Conservation (phyloP, 139 green algal species). For the Chlamydomonas schloesseri region DNA sequence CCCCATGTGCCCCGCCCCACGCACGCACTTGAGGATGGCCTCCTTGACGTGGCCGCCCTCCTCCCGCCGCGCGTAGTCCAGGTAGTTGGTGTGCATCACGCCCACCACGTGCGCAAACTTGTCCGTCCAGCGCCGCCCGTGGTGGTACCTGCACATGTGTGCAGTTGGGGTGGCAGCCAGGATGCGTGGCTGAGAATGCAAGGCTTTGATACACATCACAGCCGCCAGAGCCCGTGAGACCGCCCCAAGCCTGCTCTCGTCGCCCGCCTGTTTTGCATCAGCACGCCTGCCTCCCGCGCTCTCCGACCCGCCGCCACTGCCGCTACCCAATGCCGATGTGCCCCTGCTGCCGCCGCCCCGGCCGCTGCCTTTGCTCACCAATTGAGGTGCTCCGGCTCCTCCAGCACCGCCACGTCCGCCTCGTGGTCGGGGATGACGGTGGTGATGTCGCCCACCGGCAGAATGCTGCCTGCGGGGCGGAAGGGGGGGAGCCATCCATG, state of each 20-base stretch:
- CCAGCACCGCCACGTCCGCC: conserved; percentile 97
- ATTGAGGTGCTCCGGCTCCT: conserved; percentile 99
- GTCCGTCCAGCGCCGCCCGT: conserved; percentile 95
- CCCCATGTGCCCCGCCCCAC: not conserved
- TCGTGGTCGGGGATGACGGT: conserved; percentile 92
- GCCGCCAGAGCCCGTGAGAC: too few species aligned
- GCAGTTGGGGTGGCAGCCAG: too few species aligned
- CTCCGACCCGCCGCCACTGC: too few species aligned
- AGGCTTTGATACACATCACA: too few species aligned
- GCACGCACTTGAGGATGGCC: conserved; percentile 52
- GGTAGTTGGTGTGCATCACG: conserved; percentile 99
- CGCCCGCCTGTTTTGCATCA: too few species aligned
- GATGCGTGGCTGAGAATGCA: too few species aligned
- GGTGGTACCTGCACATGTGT: conserved; percentile 85
- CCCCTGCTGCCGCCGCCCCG: too few species aligned
- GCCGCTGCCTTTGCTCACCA: conserved; percentile 77
- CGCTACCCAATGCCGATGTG: too few species aligned
- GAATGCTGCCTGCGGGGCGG: conserved; percentile 82
- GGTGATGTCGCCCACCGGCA: conserved; percentile 98
- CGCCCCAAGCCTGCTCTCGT: too few species aligned
- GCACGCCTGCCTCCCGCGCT: too few species aligned
- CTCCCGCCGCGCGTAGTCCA: conserved; percentile 95
- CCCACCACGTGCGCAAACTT: conserved; percentile 98
- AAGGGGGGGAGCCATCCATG: too few species aligned
- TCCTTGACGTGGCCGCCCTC: conserved; percentile 83